Base-by-base conservation (phyloP, 768 basidiomycete genomes). In the Rhizopogon vulgaris region DNA sequence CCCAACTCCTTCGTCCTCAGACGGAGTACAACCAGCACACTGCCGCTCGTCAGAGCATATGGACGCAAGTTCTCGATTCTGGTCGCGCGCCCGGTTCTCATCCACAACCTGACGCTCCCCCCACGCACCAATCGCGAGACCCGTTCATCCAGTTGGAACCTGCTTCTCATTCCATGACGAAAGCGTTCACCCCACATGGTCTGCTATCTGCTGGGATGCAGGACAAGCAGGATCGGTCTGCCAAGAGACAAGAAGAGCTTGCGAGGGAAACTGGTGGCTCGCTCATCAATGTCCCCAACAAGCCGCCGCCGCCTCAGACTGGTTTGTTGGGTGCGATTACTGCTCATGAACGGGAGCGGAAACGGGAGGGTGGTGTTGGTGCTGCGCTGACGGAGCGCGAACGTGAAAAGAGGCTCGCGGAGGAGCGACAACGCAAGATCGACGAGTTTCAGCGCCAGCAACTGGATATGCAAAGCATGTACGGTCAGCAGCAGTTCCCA, bases 321-420 rank as follows among this genome's bases (percentile, higher is more conserved):
- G 96, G 96, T 37, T 78, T 98, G 39, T 83, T 99, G 45, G 96
- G 96, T 15, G 95, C 95, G 2, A 93, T 98, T 60, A 93, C 93
- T 39, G 90, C 88, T 8, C 93, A 96, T 65, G 93, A 99, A 69
- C 80, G 91, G 48, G 95, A 98, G 52, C 78, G 92, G 54, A 92
- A 95, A 63, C 84, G 93, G 27, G 94, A 95, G 53, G 94, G 96
- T 48, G 95, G 95, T 36, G 83, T 98, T 15, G 96, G 95, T 47
- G 94, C 94, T 24, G 82, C 93, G 2, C 71, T 99, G 60, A 98
- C 96, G 0, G 94, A 98, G 71, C 83, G 93, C 34, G 95, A 98
- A 70, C 81, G 94, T 39, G 94, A 98, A 62, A 88, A 90, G 66
- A 78, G 95, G 32, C 56, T 92, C 34, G 94, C 90, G 6, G 95